Conservation (phyloP, 1,284 basidiomycete genomes). For the Malassezia obtusa region DNA sequence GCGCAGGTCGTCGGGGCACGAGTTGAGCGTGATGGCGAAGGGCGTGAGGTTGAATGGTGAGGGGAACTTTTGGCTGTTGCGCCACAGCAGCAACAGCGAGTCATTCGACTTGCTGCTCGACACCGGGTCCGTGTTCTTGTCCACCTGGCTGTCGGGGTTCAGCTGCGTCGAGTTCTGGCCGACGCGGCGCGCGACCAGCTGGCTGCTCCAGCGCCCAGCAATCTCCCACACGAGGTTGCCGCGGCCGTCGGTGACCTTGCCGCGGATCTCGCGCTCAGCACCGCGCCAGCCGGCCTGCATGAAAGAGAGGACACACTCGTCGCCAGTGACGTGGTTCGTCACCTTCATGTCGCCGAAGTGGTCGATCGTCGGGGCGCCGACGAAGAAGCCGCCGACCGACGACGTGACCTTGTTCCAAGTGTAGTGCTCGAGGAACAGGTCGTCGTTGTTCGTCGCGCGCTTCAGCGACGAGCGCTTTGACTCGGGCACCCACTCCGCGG, state of each 20-base stretch:
- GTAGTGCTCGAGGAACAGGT: constrained; percentile 58
- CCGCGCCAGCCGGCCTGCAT: constrained; percentile 92
- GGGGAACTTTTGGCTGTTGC: constrained; percentile 64
- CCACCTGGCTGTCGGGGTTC: constrained; percentile 58
- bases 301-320: constrained; percentile 80
- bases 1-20: constrained; percentile 61
- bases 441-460: neutral
- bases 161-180: constrained; percentile 60
- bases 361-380: constrained; percentile 86
- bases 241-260: constrained; percentile 62
- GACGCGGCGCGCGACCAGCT: constrained; percentile 69
- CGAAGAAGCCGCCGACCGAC: constrained; percentile 70
- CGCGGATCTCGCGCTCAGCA: constrained; percentile 81
- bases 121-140: constrained; percentile 35
- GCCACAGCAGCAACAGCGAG: constrained; percentile 70
- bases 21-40: constrained; percentile 85
- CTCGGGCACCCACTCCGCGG: constrained; percentile 21
- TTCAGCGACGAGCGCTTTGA: constrained; percentile 16
- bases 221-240: constrained; percentile 74
- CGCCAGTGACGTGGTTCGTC: constrained; percentile 84
- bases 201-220: constrained; percentile 89
- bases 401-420: constrained; percentile 71
- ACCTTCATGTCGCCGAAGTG: constrained; percentile 90
- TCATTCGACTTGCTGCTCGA: constrained; percentile 50
- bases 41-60: constrained; percentile 68